phyloP scores from a whole-genome alignment of 371 early-diverging fungal genomes.

The Polyrhizophydium stewartii region DNA sequence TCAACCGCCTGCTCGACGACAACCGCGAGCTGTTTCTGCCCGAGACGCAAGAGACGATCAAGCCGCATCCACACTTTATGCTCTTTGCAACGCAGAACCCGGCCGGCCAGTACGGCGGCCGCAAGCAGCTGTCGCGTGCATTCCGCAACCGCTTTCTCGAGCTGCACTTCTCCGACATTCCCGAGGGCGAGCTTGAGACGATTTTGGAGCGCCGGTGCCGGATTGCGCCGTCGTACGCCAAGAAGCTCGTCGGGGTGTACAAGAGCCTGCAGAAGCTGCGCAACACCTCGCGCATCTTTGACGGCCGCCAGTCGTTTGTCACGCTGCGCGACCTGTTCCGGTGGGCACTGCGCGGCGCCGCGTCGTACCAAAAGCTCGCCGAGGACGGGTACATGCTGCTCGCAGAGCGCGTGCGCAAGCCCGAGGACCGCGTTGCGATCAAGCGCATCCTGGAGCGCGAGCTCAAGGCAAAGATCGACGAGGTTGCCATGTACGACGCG shows the following conservation, averaged over 20 bases:
- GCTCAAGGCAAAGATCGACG: slow-evolving; percentile 63
- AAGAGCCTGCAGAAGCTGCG: slow-evolving; percentile 59
- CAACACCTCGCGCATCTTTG: slow-evolving; percentile 83
- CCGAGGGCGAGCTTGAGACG: slow-evolving; percentile 81
- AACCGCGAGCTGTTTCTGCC: slow-evolving; percentile 97
- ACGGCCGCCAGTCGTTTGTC: slow-evolving; percentile 88
- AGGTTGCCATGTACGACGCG: slow-evolving; percentile 59
- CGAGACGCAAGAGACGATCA: slow-evolving; percentile 93
- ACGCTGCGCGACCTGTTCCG: slow-evolving; percentile 98
- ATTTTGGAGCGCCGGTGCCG: slow-evolving; percentile 80
- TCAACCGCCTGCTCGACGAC: slow-evolving; percentile 99
- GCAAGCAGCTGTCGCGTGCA: slow-evolving; percentile 97
- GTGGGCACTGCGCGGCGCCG: slow-evolving; percentile 87
- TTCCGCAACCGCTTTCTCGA: slow-evolving; percentile 99
- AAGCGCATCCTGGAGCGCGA: slow-evolving; percentile 79
- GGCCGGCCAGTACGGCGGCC: slow-evolving; percentile 94
- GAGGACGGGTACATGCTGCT: slow-evolving; percentile 95
- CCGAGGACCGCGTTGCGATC: slow-evolving; percentile 81
- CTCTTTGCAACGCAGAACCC: slow-evolving; percentile 99
- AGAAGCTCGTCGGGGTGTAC: slow-evolving; percentile 85
- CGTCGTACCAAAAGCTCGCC: slow-evolving; percentile 78
- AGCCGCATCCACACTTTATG: slow-evolving; percentile 97
- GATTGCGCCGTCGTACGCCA: slow-evolving; percentile 89
- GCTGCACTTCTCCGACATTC: slow-evolving; percentile 93
- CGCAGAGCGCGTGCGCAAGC: slow-evolving; percentile 86